Conservation (phyloP, 2,329 filamentous ascomycete species). For the Emericellopsis atlantica region DNA sequence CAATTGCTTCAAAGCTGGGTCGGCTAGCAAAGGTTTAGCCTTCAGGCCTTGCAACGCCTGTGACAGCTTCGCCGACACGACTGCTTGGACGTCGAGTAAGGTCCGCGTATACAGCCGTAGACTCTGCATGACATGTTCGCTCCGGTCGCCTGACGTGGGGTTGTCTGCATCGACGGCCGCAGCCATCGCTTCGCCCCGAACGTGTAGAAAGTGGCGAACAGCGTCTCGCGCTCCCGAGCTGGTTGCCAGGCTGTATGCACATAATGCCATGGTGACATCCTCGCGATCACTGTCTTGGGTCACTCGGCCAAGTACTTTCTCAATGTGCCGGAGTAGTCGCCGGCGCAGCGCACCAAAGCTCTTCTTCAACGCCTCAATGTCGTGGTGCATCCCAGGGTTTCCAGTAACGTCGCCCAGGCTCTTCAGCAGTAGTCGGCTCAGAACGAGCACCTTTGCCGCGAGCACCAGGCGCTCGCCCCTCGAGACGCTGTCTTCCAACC, state of each 20-base stretch:
- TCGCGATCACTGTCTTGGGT: slow-evolving; percentile 36
- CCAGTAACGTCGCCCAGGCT: slow-evolving; percentile 43
- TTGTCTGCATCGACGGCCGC: slow-evolving; percentile 42
- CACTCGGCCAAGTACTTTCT: slow-evolving; percentile 51
- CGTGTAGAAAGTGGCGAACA: slow-evolving; percentile 62
- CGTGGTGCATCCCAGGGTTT: slow-evolving; percentile 18
- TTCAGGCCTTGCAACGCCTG: slow-evolving; percentile 60
- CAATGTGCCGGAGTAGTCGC: slow-evolving; percentile 53
- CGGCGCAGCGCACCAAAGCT: slow-evolving; percentile 49
- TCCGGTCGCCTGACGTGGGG: slow-evolving; percentile 22
- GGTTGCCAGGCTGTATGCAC: slow-evolving; percentile 70
- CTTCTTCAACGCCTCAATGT: slow-evolving; percentile 49
- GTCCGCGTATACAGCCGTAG: slow-evolving; percentile 67
- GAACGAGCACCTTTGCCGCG: slow-evolving; percentile 60
- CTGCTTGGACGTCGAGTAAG: slow-evolving; percentile 60
- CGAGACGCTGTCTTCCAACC: slow-evolving; percentile 13
- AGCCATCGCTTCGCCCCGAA: slow-evolving; percentile 57
- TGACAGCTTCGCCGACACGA: slow-evolving; percentile 61
- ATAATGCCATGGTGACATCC: slow-evolving; percentile 59
- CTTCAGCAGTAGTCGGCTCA: slow-evolving; percentile 65
- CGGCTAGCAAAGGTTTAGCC: slow-evolving; percentile 57
- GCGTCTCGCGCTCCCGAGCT: slow-evolving; percentile 72
- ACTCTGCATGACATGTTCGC: slow-evolving; percentile 45
- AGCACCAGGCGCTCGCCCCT: slow-evolving; percentile 39
- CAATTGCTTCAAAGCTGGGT: slow-evolving; percentile 50